phyloP scores from a whole-genome alignment of 352 stramenopile species.

The Phytophthora tentaculata region DNA sequence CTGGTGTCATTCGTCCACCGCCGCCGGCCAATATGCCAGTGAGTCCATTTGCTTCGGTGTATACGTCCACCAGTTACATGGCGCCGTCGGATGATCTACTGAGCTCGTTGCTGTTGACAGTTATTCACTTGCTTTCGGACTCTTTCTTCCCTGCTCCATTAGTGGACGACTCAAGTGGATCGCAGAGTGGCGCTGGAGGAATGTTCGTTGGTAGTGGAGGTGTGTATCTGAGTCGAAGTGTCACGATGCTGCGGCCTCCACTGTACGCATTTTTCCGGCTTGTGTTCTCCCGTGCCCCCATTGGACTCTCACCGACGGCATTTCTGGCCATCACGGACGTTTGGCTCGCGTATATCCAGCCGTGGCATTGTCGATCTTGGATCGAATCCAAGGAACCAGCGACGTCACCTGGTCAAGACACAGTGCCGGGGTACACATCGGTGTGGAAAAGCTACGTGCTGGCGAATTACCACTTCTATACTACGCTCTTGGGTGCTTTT shows the following conservation, averaged over 20 bases:
- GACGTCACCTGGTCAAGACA: constrained; percentile 9
- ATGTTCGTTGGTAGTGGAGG: constrained; percentile 46
- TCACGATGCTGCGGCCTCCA: constrained; percentile 73
- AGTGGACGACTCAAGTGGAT: constrained; percentile 32
- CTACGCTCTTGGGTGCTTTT: constrained; percentile 78
- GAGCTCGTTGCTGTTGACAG: constrained; percentile 78
- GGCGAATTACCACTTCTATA: constrained; percentile 91
- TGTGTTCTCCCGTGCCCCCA: constrained; percentile 83
- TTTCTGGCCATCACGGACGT: constrained; percentile 87
- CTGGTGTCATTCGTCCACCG: constrained; percentile 23
- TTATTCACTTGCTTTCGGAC: constrained; percentile 85
- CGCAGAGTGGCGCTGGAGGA: constrained; percentile 27
- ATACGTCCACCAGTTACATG: constrained; percentile 87
- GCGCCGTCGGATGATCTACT: constrained; percentile 85
- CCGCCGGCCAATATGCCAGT: constrained; percentile 41
- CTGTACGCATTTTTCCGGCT: constrained; percentile 87
- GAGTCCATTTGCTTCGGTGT: constrained; percentile 76
- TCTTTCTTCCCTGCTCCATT: constrained; percentile 76
- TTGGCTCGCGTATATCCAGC: constrained; percentile 88
- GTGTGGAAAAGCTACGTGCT: constrained; percentile 84
- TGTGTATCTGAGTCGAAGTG: constrained; percentile 74
- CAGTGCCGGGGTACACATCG: constrained; percentile 49
- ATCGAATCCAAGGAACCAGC: constrained; percentile 39
- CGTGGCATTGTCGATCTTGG: constrained; percentile 82
- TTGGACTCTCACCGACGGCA: constrained; percentile 76